Conservation (phyloP, 441 rosid species). For the Corymbia calophylla region DNA sequence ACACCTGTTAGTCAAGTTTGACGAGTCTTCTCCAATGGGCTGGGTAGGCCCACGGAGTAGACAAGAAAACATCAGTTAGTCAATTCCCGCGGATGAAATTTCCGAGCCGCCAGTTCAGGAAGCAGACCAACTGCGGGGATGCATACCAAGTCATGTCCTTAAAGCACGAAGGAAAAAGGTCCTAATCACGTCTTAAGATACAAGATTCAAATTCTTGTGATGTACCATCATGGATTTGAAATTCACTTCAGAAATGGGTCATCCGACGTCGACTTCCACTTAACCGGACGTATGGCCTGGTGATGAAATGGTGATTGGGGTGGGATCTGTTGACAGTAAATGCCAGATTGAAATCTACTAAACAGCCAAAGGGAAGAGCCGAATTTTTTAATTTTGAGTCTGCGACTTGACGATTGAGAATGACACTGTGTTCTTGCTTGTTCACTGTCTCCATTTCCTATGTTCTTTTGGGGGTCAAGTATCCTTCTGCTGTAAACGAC, state of each 20-base stretch:
- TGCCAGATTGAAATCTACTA: too few species aligned
- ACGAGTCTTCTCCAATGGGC: not conserved
- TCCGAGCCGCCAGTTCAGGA: not conserved
- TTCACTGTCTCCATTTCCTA: not conserved
- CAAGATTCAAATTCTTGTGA: not conserved
- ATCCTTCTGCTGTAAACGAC: not conserved
- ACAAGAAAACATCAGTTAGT: not conserved
- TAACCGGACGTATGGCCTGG: too few species aligned
- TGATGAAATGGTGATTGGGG: too few species aligned
- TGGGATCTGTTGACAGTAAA: too few species aligned
- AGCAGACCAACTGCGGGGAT: not conserved
- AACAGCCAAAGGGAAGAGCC: too few species aligned
- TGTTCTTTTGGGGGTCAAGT: not conserved
- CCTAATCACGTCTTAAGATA: not conserved
- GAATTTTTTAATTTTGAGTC: too few species aligned
- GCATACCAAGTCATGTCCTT: not conserved
- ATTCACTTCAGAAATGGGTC: not conserved
- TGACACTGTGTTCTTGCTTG: not conserved
- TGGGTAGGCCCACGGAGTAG: not conserved
- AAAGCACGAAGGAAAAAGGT: not conserved
- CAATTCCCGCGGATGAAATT: not conserved
- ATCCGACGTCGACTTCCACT: not conserved
- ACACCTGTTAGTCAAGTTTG: not conserved
- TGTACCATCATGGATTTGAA: not conserved
- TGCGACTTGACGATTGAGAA: not conserved